Evolutionary conservation across 2,329 filamentous ascomycete species (phyloP), one percentile per base, ranked within the genome.

Genomic region (Dryadomyces quercus-mongolicae): DNA sequence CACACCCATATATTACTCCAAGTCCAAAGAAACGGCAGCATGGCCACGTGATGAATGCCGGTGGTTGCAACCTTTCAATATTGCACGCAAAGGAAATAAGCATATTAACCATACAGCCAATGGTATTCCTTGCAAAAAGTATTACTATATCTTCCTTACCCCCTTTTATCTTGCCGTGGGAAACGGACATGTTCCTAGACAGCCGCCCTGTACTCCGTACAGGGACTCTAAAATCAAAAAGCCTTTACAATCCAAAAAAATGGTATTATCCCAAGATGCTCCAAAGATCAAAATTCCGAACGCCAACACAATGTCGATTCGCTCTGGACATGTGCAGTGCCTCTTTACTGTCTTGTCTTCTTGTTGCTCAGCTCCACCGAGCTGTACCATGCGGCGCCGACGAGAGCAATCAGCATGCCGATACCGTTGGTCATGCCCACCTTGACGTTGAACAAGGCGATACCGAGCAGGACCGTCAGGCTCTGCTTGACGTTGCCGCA

Each of bases 401-500:
- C 59, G 64, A 82, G 70, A 7, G 78, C 78, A 22, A 81, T 68
- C 21, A 67, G 59, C 74, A 80, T 80, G 46, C 76, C 79, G 15
- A 76, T 60, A n/a, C 76, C 77, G 63, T 82, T 82, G 60, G 71
- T 70, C 59, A 70, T 64, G 60, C 73, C 74, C 31, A 80, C 69
- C 25, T 67, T 66, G 58, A 78, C 70, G 52, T 75, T 70, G 63
- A 79, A 80, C 51, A 78, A 67, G 49, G 73, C 65, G 44, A 80
- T 76, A 48, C 76, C 77, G 34, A 80, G 66, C 40, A 76, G 65
- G 13, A 81, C 76, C 1, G 77, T 80, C 46, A 80, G 63, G 57
- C 74, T 76, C 63, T 80, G 77, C 68, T 81, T 81, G 55, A 81
- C 66, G 61, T 81, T 81, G 54, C 75, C 77, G 57, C 76, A 78